Percentiles rank a stretch among this genome's conserved stretches.
Evolutionary conservation across 2,329 filamentous ascomycete genomes (phyloP).

Genomic region (Monosporascus sp.): DNA sequence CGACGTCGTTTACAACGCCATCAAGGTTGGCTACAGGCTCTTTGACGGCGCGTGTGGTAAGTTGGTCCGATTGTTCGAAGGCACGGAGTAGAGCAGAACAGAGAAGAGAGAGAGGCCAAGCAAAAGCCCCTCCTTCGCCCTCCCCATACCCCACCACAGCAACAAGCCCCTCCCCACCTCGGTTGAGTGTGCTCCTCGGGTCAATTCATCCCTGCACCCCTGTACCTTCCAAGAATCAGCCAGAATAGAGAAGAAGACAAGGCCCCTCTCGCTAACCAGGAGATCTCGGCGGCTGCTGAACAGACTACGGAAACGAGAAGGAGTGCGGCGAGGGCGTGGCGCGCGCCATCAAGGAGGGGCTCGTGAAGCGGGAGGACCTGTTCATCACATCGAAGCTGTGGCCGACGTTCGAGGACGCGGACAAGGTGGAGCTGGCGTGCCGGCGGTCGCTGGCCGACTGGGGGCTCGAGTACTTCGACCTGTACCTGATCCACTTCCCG

Average conservation of each 20-base stretch:
- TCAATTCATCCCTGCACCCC: neutral
- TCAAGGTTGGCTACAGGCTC: slow-evolving; percentile 57
- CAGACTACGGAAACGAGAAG: slow-evolving; percentile 80
- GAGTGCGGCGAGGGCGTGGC: slow-evolving; percentile 72
- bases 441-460: slow-evolving; percentile 76
- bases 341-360: slow-evolving; percentile 72
- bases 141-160: neutral
- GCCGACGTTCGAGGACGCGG: slow-evolving; percentile 83
- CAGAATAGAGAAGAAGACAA: neutral
- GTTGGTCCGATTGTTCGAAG: slow-evolving; percentile 18
- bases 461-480: slow-evolving; percentile 84
- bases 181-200: neutral
- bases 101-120: neutral
- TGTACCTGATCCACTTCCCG: slow-evolving; percentile 87
- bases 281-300: neutral
- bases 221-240: neutral
- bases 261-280: neutral
- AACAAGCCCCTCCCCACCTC: neutral
- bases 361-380: slow-evolving; percentile 80
- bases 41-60: slow-evolving; percentile 57
- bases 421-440: slow-evolving; percentile 70
- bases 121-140: neutral
- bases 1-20: slow-evolving; percentile 72
- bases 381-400: slow-evolving; percentile 93
- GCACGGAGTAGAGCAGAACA: neutral